Evolutionary conservation across 176 grass and related monocot species (phyloP), one percentile per base, ranked within the genome.

Genomic region (Ensete glaucum): DNA sequence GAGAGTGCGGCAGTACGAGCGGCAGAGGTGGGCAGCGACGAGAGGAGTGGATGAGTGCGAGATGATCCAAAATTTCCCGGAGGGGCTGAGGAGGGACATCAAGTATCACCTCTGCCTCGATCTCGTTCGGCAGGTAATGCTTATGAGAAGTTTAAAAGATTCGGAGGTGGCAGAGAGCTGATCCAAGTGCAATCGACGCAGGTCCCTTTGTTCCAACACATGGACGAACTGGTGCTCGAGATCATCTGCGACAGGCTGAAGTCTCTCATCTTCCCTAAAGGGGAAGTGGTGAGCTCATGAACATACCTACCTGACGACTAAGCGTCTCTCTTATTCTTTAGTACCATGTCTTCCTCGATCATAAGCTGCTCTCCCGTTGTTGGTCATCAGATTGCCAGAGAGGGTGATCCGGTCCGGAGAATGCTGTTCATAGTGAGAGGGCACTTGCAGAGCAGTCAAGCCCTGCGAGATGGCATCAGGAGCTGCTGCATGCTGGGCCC

Each of bases 211-310:
- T 97, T 97, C 85, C 85, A 87, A 73, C 90, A 97, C 86, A 89
- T 97, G 94, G 94, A 97, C 55, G 94, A 93, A 9, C 75, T 97
- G 9, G 94, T 97, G 13, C 83, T 97, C 0, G 94, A 97, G 90
- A 97, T 93, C 94, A 97, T 97, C 67, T 97, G 90, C 65, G 94
- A 97, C 73, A 51, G 94, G 10, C 83, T 93, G 0, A 85, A 76
- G 23, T 82, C 94, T 0, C 79, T 92, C 65, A 87, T 97, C 74
- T 93, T 90, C 53, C 93, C 93, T 52, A 92, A 83, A 73, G 86
- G 89, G 19, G 92, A 96, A 73, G 85, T 71, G 1, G 92, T 96
- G 66, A 88, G 91, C 12, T 1, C 9, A 14, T 60, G 16, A 43
- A 43, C 34, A 6, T 6, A 43, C 34, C 16, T 2, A 0, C 0